phyloP scores from a whole-genome alignment of 805 yeast species.

The Starmera amethionina region DNA sequence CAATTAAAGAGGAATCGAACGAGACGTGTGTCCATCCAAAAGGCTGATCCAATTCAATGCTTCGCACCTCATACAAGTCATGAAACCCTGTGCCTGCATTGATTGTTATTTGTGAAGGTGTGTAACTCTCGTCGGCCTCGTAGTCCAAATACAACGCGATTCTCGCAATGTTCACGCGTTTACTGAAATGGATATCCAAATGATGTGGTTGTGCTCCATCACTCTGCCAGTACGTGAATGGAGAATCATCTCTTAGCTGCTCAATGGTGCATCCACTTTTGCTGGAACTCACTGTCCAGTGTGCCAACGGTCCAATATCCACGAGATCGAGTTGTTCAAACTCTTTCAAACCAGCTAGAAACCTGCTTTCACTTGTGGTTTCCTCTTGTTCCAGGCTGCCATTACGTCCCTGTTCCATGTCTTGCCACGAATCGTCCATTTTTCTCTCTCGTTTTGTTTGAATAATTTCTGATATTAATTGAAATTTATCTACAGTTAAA shows the following conservation, averaged over 20 bases:
- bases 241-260: conserved; percentile 66
- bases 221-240: conserved; percentile 82
- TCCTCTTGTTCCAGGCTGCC: too few species aligned
- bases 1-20: conserved; percentile 21
- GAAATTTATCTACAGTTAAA: too few species aligned
- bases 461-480: too few species aligned
- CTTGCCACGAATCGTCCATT: too few species aligned
- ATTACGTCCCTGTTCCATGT: too few species aligned
- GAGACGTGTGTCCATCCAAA: conserved; percentile 69
- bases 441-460: too few species aligned
- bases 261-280: conserved; percentile 65
- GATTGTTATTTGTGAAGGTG: conserved; percentile 63
- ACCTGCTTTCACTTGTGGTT: not conserved
- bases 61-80: conserved; percentile 60
- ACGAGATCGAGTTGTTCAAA: conserved; percentile 49
- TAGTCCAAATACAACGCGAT: conserved; percentile 66
- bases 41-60: conserved; percentile 52
- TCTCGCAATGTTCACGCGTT: conserved; percentile 57
- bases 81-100: conserved; percentile 74
- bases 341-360: conserved; percentile 35
- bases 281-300: conserved; percentile 73
- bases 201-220: conserved; percentile 89
- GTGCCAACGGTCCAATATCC: conserved; percentile 73
- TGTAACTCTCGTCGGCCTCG: conserved; percentile 78
- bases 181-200: conserved; percentile 71